Base-by-base conservation (phyloP, 345 rosid genomes). In the Populus alba region DNA sequence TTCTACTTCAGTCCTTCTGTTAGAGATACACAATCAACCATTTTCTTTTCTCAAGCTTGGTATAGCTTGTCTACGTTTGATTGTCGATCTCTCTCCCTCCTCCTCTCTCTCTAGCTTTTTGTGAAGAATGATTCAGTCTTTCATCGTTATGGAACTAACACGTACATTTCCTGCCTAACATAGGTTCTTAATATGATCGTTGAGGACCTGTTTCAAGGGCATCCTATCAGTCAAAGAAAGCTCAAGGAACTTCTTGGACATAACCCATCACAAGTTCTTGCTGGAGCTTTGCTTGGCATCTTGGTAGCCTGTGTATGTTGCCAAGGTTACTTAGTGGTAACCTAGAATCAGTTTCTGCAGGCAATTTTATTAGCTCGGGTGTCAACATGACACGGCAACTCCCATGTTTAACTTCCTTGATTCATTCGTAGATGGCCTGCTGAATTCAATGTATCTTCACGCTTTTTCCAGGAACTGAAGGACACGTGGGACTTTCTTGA, bases 241-340 rank as follows among this genome's bases (percentile, higher is more conserved):
- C 95, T 95, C 67, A 92, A 93, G 86, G 98, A 95, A 82, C 88
- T 95, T 77, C 92, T 93, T 2, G 98, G 98, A 39, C 98, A 95
- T 87, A 91, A 97, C 25, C 98, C 92, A 3, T 92, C 93, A 1
- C 98, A 95, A 80, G 98, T 93, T 78, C 71, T 95, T 53, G 98
- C 92, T 0, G 98, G 98, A 80, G 98, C 98, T 57, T 8, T 91
- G 78, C 89, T 95, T 25, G 97, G 98, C 77, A 81, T 92, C 71
- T 72, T 92, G 75, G 90, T 91, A 2, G 97, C 97, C 68, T 92
- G 89, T 80, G 41, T 87, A 49, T 92, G 97, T 62, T 92, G 94
- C 81, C 93, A 85, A 65, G 86, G 95, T 82, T 80, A 85, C 86
- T 75, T 88, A 45, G 87, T 81, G 80, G 85, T 86, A 85, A 86